phyloP scores from a whole-genome alignment of 805 yeast genomes.

The Lachancea thermotolerans region DNA sequence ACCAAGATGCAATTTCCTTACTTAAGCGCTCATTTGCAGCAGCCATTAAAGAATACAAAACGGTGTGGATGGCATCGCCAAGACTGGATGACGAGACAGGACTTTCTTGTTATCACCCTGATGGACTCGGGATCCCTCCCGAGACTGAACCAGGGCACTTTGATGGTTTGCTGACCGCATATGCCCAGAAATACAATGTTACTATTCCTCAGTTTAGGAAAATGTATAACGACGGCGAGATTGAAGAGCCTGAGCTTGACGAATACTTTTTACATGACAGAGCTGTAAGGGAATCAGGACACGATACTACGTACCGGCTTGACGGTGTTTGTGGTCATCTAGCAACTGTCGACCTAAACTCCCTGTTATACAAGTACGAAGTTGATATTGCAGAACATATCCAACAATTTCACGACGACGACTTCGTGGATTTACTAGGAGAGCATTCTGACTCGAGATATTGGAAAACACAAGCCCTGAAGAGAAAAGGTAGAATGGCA shows the following conservation, averaged over 20 bases:
- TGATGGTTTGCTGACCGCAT: conserved; percentile 60
- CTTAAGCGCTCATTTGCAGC: conserved; percentile 60
- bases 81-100: conserved; percentile 70
- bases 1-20: conserved; percentile 50
- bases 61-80: conserved; percentile 74
- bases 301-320: conserved; percentile 85
- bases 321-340: conserved; percentile 85
- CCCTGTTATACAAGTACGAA: conserved; percentile 85
- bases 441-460: conserved; percentile 38
- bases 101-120: conserved; percentile 83
- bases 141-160: conserved; percentile 93
- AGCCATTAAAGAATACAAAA: conserved; percentile 78
- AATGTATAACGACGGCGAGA: conserved; percentile 58
- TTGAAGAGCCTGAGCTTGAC: conserved; percentile 76
- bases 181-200: conserved; percentile 53
- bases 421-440: conserved; percentile 37
- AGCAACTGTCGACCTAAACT: conserved; percentile 86
- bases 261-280: conserved; percentile 86
- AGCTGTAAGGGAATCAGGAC: conserved; percentile 94
- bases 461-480: conserved; percentile 59
- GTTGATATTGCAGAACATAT: conserved; percentile 68
- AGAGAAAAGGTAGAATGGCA: conserved; percentile 49
- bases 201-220: conserved; percentile 57
- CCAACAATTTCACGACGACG: conserved; percentile 46
- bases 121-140: conserved; percentile 91